These are phyloP conservation scores for Annulohypoxylon truncatum DNA, from an alignment of 2,329 filamentous ascomycete species.

Conservation along the genomic window DNA sequence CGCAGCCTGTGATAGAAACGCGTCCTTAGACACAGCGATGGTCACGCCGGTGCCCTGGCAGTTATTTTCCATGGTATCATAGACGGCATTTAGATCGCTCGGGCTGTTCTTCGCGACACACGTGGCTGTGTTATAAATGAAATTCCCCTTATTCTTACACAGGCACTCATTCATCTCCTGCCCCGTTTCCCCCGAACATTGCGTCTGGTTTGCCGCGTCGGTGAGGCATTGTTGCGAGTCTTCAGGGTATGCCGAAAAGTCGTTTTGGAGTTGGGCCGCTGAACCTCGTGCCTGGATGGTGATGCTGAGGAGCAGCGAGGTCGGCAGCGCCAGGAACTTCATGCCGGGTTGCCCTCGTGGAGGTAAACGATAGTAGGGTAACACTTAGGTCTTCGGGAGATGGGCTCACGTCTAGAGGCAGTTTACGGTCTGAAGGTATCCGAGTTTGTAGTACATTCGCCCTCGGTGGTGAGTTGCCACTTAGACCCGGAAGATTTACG, in stretches of 20 bases:
- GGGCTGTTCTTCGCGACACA: conserved; percentile 57
- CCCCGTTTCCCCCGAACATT: conserved; percentile 56
- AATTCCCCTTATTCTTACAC: conserved; percentile 62
- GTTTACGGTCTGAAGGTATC: neutral
- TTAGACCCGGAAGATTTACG: neutral
- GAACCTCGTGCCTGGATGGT: conserved; percentile 42
- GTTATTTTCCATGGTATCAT: conserved; percentile 56
- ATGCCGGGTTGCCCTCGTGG: conserved; percentile 23
- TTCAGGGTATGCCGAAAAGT: conserved; percentile 59
- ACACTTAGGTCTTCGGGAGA: neutral
- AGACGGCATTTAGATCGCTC: conserved; percentile 56
- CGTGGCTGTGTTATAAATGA: conserved; percentile 59
- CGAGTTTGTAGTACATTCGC: neutral
- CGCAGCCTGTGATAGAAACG: conserved; percentile 55
- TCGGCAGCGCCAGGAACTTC: conserved; percentile 38
- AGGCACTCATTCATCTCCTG: conserved; percentile 61
- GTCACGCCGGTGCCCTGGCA: conserved; percentile 59
- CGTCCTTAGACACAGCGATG: conserved; percentile 55
- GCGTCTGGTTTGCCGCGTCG: conserved; percentile 53
- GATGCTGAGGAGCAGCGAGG: conserved; percentile 46
- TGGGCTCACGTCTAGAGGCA: neutral
- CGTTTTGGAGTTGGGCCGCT: conserved; percentile 48
- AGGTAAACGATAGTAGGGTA: neutral
- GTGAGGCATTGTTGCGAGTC: conserved; percentile 58
- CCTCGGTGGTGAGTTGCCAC: neutral